These are phyloP conservation scores for Aspergillus aculeatinus DNA, from an alignment of 2,329 filamentous ascomycete genomes.

Conservation along the genomic window DNA sequence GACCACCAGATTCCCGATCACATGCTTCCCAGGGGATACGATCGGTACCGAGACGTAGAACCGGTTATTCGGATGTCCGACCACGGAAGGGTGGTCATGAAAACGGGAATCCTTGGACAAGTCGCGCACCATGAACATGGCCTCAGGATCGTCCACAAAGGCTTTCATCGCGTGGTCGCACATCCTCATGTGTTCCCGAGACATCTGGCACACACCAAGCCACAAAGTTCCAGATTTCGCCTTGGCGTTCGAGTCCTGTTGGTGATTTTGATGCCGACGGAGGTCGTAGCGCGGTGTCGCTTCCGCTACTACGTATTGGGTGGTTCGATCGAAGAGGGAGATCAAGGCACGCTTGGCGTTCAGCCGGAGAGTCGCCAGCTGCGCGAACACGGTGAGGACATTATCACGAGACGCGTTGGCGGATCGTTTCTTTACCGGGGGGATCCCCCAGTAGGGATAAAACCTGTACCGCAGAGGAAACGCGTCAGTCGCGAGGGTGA, in stretches of 20 bases:
- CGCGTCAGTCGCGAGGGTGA: not conserved
- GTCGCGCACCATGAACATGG: slow-evolving; percentile 14
- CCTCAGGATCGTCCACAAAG: slow-evolving; percentile 8
- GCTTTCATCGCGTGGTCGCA: slow-evolving; percentile 18
- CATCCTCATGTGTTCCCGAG: slow-evolving; percentile 17
- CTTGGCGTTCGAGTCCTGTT: not conserved
- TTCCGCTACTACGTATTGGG: slow-evolving; percentile 32
- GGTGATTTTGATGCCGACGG: slow-evolving; percentile 8
- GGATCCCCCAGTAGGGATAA: not conserved
- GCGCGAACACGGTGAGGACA: slow-evolving; percentile 28
- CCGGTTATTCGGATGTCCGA: slow-evolving; percentile 14
- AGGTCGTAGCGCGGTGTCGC: slow-evolving; percentile 22
- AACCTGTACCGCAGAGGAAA: not conserved
- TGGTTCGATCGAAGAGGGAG: slow-evolving; percentile 27
- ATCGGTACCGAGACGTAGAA: slow-evolving; percentile 23
- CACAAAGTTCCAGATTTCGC: slow-evolving; percentile 15
- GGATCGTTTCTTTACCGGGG: not conserved
- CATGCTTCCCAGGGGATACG: slow-evolving; percentile 16
- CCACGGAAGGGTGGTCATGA: slow-evolving; percentile 12
- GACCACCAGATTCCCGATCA: slow-evolving; percentile 20
- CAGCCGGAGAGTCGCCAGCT: slow-evolving; percentile 28
- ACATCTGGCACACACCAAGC: slow-evolving; percentile 20
- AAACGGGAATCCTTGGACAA: slow-evolving; percentile 15
- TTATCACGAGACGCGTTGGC: slow-evolving; percentile 15
- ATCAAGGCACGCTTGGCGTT: slow-evolving; percentile 26